Evolutionary conservation across 768 basidiomycete genomes (phyloP), one percentile per base, ranked within the genome.

Genomic region (Agaricus subrufescens): DNA sequence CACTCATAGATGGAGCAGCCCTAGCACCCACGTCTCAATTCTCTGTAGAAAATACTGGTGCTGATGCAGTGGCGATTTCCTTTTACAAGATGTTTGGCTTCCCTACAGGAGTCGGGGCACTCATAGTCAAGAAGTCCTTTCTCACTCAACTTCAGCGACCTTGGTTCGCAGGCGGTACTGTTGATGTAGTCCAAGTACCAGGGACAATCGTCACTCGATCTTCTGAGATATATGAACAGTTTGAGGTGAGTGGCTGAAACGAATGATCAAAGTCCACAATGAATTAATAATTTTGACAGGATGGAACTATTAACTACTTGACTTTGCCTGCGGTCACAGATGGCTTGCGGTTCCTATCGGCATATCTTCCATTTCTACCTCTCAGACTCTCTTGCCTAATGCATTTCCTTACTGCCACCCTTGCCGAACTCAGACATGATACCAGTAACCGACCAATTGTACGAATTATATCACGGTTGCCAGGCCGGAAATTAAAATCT

Each of bases 41-140:
- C 53, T 87, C 87, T 11, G 73, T 94, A 12, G 68, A 78, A 1
- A 80, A 85, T 50, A 77, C 76, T 30, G 81, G 85, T 3, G 85
- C 91, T 10, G 91, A 94, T 67, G 91, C 90, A 1, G 84, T 91
- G 79, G 89, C 85, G 0, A 65, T 94, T 52, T 89, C 87, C 44
- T 91, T 93, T 63, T 94, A 94, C 71, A 94, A 94, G 62, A 91
- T 93, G 87, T 90, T 91, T 60, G 91, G 91, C 34, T 93, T 85
- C 62, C 91, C 91, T 10, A 92, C 90, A 0, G 91, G 91, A 7
- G 82, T 92, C 43, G 91, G 91, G 37, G 89, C 89, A 11, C 75
- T 94, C 4, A 68, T 94, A 29, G 85, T 87, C 44, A 87, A 84
- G 66, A 84, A 85, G 63, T 78, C 80, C 8, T 89, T 91, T 61